Base-by-base conservation (phyloP, 1,284 basidiomycete genomes). In the Pseudozyma pruni region DNA sequence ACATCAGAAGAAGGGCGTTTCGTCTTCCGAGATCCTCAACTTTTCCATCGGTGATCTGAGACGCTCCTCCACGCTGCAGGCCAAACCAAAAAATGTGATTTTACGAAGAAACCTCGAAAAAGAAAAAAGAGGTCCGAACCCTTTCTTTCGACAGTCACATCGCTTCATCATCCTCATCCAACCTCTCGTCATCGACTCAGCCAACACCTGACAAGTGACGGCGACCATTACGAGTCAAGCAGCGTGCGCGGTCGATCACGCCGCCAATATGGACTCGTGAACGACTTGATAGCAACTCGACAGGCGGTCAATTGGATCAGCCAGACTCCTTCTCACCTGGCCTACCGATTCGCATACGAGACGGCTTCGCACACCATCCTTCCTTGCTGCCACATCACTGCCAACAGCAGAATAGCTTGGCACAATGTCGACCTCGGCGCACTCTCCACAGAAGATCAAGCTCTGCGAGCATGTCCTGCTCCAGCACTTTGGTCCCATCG, bases 401-500 rank as follows among this genome's bases (percentile, higher is more conserved):
- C n/a, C n/a, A 19, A 11, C 11, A 16, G n/a, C 46, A 31, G 3
- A 27, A 6, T 11, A 6, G 27, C 5, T 19, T 22, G 14, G 41
- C 41, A 55, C 9, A 17, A 73, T 64, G 70, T 45, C 66, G 19
- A 53, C 60, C 37, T 51, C 53, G 19, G 64, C 69, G 4, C 70
- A 76, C 47, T 75, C 75, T 19, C 76, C 72, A 10, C 73, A 81
- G 50, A 77, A 75, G 69, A 72, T 80, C 56, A 64, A 64, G 67
- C 84, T 94, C 48, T 93, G 91, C 83, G 84, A 86, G 63, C 88
- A 91, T 81, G 89, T 93, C 60, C 86, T 93, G 52, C 85, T 87
- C 67, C 87, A 89, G 22, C 90, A 92, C 69, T 93, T 94, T 81
- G 92, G 92, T 4, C 86, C 88, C 31, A 85, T 91, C 48, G 89